Evolutionary conservation across 805 yeast species (phyloP).

Genomic region (Saccharomyces mikatae): DNA sequence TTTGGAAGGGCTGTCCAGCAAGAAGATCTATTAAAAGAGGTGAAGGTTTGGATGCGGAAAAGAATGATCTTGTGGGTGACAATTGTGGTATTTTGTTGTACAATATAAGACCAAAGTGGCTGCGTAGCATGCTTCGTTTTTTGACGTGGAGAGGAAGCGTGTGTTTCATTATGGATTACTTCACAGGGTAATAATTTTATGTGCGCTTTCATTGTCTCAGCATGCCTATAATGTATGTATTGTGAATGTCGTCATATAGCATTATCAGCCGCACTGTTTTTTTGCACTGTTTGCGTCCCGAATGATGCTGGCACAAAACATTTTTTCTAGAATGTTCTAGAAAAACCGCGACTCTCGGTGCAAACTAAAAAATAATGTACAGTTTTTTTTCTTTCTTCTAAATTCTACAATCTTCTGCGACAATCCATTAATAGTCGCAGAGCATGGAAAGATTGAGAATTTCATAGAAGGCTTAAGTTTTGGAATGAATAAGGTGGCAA

Average conservation of each 20-base stretch:
- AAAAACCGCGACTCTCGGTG: background rate
- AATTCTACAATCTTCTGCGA: background rate
- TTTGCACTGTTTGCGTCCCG: background rate
- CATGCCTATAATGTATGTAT: background rate
- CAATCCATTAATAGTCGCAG: background rate
- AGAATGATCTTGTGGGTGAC: slow-evolving; percentile 57
- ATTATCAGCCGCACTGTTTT: background rate
- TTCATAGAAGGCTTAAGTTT: background rate
- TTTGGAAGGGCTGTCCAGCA: slow-evolving; percentile 74
- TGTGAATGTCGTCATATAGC: background rate
- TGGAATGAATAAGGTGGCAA: background rate
- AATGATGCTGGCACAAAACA: background rate
- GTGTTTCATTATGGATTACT: slow-evolving; percentile 45
- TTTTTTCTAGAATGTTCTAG: background rate
- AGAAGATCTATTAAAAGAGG: slow-evolving; percentile 71
- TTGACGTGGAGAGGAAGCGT: slow-evolving; percentile 57
- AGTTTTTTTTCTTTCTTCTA: background rate
- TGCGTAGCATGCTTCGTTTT: slow-evolving; percentile 41
- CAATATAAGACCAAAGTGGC: slow-evolving; percentile 43
- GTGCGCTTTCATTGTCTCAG: background rate
- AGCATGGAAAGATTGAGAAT: background rate
- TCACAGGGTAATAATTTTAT: slow-evolving; percentile 23
- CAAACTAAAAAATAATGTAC: background rate
- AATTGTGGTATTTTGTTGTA: slow-evolving; percentile 64
- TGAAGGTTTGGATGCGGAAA: slow-evolving; percentile 63